Base-by-base conservation (phyloP, 129 eudicot genomes). In the Arctium minus region DNA sequence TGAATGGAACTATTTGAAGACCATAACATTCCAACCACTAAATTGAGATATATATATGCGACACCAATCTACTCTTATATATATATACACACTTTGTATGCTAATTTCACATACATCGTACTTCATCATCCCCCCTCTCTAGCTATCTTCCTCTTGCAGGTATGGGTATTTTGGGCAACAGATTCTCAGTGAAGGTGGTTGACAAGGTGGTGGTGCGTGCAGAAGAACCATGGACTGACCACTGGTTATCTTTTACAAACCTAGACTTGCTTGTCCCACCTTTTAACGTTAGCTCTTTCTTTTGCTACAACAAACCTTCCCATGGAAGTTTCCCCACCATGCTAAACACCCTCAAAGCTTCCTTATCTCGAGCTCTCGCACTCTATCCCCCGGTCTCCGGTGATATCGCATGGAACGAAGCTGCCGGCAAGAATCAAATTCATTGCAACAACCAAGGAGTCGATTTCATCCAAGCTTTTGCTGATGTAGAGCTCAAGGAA, bases 251-350 rank as follows among this genome's bases (percentile, higher is more conserved):
- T 31, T 83, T 80, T 4, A 84, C 90, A 74, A 87, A 87, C 78
- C 88, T 87, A 29, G 90, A 87, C 84, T 18, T 84, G 62, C 90
- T 88, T 60, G 73, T 88, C 33, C 91, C 91, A 22, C 85, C 91
- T 6, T 77, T 88, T 8, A 88, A 88, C 44, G 81, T 78, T 27
- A 78, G 84, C 36, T 81, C 83, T 8, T 81, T 88, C 88, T 88
- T 88, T 56, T 85, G 86, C 74, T 88, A 88, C 84, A 36, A 73
- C 6, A 79, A 85, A 8, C 67, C 75, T 1, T 15, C 35, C 8
- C 30, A 44, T 46, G 53, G 22, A 4, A 40, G 31, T 32, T 87
- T 83, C 32, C 72, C n/a, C 30, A 53, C 42, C 1, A 76, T 71
- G 39, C 48, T 75, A 9, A 11, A 40, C 17, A 53, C 38, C 2